Evolutionary conservation across 768 basidiomycete genomes (phyloP).

Genomic region (Amanita inopinata): DNA sequence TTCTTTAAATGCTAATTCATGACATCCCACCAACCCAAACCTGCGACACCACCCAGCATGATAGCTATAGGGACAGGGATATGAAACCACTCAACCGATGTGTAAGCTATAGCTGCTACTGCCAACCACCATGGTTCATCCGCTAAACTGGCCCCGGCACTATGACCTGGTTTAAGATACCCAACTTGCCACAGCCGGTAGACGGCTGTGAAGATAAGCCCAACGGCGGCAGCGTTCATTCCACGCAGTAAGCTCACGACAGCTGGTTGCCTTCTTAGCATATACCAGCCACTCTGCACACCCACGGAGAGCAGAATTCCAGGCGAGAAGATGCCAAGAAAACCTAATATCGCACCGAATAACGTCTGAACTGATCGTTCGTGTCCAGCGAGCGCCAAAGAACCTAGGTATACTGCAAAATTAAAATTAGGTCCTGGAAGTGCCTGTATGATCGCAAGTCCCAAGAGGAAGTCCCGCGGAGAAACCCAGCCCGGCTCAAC

Average conservation of each 20-base stretch:
- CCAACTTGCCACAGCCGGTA: constrained; percentile 30
- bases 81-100: constrained; percentile 31
- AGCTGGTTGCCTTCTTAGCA: constrained; percentile 19
- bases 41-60: constrained; percentile 27
- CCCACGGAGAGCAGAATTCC: constrained; percentile 30
- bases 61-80: constrained; percentile 30
- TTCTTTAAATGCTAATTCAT: constrained; percentile 8
- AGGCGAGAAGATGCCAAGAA: constrained; percentile 39
- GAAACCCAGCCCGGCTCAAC: constrained; percentile 43
- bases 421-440: constrained; percentile 50
- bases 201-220: constrained; percentile 32
- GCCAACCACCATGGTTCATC: constrained; percentile 41
- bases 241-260: constrained; percentile 26
- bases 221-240: constrained; percentile 32
- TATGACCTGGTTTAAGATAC: constrained; percentile 22
- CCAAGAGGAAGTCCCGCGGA: constrained; percentile 43
- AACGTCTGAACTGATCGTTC: constrained; percentile 19
- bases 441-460: constrained; percentile 39
- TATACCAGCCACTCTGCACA: constrained; percentile 26
- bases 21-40: constrained; percentile 35
- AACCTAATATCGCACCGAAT: constrained; percentile 37
- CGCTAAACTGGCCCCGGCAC: constrained; percentile 21
- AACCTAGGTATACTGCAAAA: constrained; percentile 43
- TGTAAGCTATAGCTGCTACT: constrained; percentile 29
- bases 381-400: constrained; percentile 26